Evolutionary conservation across 306 rosid species (phyloP).

Genomic region (Canavalia ensiformis): DNA sequence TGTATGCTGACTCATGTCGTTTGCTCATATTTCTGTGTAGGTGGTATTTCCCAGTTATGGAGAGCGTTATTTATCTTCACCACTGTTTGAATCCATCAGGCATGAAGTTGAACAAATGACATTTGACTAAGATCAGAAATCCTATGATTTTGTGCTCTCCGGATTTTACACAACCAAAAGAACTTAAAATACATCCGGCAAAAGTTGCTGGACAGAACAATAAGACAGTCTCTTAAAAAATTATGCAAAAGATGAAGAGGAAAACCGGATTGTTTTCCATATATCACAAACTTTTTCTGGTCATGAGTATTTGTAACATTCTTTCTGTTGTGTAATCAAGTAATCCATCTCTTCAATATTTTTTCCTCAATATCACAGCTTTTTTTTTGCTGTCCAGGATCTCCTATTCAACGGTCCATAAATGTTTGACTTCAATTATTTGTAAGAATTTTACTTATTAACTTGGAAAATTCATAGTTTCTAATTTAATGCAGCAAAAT

Average conservation of each 20-base stretch:
- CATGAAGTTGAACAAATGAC: constrained; percentile 68
- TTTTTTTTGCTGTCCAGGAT: too few species aligned
- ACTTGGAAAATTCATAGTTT: too few species aligned
- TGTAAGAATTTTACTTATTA: too few species aligned
- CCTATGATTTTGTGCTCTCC: not conserved
- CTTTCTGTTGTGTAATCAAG: constrained; percentile 6
- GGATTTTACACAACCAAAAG: not conserved
- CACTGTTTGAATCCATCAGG: constrained; percentile 62
- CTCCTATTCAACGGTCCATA: too few species aligned
- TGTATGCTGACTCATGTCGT: not conserved
- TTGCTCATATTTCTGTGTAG: constrained; percentile 40
- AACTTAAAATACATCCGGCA: not conserved
- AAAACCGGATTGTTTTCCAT: constrained; percentile 19
- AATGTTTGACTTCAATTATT: too few species aligned
- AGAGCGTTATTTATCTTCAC: constrained; percentile 66
- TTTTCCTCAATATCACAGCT: too few species aligned
- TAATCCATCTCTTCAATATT: not conserved
- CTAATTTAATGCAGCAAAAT: too few species aligned
- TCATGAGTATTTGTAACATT: not conserved
- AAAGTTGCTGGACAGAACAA: not conserved
- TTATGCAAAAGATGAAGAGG: not conserved
- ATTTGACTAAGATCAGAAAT: constrained; percentile 41
- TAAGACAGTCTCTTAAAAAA: not conserved
- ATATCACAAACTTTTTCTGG: not conserved
- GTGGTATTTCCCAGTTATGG: constrained; percentile 69